Conservation (phyloP, 768 basidiomycete genomes). For the Pleurotus platypus region DNA sequence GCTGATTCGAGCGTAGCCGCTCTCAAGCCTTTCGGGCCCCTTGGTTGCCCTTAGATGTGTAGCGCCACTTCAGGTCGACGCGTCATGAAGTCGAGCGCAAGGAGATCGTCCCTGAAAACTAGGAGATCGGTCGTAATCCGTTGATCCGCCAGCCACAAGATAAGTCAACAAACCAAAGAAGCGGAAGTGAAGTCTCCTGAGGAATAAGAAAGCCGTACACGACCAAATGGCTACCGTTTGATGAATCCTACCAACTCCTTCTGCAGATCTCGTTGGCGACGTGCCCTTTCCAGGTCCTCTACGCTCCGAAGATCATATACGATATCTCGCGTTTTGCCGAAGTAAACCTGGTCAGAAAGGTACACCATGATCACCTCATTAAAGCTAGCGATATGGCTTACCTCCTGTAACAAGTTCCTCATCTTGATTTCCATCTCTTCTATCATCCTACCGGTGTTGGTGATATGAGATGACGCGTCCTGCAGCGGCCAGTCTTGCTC, state of each 20-base stretch:
- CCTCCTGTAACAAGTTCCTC: constrained; percentile 91
- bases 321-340: constrained; percentile 95
- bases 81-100: neutral
- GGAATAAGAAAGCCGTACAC: too few relatives aligned
- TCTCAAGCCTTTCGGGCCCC: neutral
- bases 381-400: constrained; percentile 20
- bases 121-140: too few relatives aligned
- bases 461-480: constrained; percentile 80
- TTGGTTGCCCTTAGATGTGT: neutral
- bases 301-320: constrained; percentile 88
- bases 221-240: constrained; percentile 46
- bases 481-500: constrained; percentile 86
- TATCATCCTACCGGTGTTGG: constrained; percentile 92
- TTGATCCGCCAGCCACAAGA: too few relatives aligned
- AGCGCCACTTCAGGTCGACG: neutral
- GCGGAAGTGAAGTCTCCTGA: too few relatives aligned
- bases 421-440: constrained; percentile 99
- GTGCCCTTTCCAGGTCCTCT: constrained; percentile 80
- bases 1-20: constrained; percentile 1
- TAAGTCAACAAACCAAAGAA: too few relatives aligned
- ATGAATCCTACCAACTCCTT: constrained; percentile 88
- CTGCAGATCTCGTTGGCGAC: constrained; percentile 80
- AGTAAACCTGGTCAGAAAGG: constrained; percentile 63
- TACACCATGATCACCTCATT: neutral
- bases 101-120: too few relatives aligned